Evolutionary conservation across 2,329 filamentous ascomycete genomes (phyloP).

Genomic region (Lasiodiplodia theobromae): DNA sequence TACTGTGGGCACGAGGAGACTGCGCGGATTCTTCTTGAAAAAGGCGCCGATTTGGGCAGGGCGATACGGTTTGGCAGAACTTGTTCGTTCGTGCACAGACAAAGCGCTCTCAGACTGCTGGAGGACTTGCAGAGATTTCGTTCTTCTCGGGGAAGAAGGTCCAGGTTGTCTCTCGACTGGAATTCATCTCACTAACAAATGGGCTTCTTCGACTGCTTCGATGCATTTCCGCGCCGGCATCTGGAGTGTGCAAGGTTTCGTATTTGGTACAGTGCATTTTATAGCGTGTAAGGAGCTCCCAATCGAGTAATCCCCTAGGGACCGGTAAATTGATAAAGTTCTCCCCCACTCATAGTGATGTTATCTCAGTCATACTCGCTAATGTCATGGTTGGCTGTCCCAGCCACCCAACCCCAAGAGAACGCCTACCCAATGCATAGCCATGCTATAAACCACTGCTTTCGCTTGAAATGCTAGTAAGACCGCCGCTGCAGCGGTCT

Average conservation of each 20-base stretch:
- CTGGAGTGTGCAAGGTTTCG: too few relatives aligned
- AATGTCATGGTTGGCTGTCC: neutral
- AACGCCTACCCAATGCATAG: neutral
- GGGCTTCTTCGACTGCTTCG: too few relatives aligned
- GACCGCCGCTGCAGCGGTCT: constrained; percentile 30
- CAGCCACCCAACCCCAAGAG: neutral
- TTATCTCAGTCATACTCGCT: neutral
- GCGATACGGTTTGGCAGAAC: neutral
- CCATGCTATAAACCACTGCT: neutral
- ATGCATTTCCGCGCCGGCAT: too few relatives aligned
- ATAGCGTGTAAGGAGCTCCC: too few relatives aligned
- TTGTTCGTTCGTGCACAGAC: neutral
- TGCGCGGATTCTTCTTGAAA: neutral
- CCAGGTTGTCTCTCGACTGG: too few relatives aligned
- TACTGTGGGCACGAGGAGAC: neutral
- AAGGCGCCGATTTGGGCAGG: neutral
- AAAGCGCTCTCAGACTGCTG: too few relatives aligned
- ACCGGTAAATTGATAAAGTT: too few relatives aligned
- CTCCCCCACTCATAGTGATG: neutral
- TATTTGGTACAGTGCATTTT: too few relatives aligned
- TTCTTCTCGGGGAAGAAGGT: too few relatives aligned
- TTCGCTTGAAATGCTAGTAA: neutral
- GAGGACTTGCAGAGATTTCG: too few relatives aligned
- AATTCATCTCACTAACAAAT: too few relatives aligned
- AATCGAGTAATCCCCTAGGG: too few relatives aligned